Base-by-base conservation (phyloP, 2,329 filamentous ascomycete species). In the Lasiodiplodia citricola region DNA sequence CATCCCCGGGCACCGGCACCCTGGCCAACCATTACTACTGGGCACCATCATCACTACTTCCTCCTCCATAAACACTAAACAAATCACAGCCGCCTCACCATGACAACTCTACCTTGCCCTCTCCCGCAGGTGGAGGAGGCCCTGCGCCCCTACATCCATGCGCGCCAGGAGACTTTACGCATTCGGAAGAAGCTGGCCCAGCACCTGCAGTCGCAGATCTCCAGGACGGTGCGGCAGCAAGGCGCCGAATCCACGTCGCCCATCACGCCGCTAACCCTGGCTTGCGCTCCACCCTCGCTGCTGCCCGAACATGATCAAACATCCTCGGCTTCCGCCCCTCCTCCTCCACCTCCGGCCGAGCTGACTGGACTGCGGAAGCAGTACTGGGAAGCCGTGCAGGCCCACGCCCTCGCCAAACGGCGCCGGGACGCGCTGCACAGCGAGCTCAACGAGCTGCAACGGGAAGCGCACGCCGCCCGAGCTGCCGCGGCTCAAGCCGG, bases 321-420 rank as follows among this genome's bases (percentile, higher is more conserved):
- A 11, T 5, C n/a, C 37, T 44, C 54, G 16, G 16, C 54, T 37
- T 57, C 64, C 28, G 21, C 13, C n/a, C 16, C 16, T 28, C n/a
- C 21, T 25, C 28, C 28, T 10, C 28, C 44, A 5, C 55, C 57
- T 37, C 56, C 66, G n/a, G 8, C 78, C 44, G 82, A 84, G 38
- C 68, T 85, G 16, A 79, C 80, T 44, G 82, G 80, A 4, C 72
- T 80, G 62, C 79, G 83, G 63, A 79, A 78, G 60, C 75, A 80
- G 70, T 86, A 85, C 69, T 70, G 86, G 18, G 76, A 81, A 50
- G 83, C 83, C 3, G 72, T 86, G 3, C 79, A 82, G 57, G 80
- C 79, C 14, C 80, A 82, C 70, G 69, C 79, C 16, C 75, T 78
- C 16, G 83, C 82, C 14, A 79, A 79, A 66, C 75, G 79, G 65